Evolutionary conservation across 176 grass and related monocot genomes (phyloP), one percentile per base, ranked within the genome.

Genomic region (Bolboschoenus planiculmis): DNA sequence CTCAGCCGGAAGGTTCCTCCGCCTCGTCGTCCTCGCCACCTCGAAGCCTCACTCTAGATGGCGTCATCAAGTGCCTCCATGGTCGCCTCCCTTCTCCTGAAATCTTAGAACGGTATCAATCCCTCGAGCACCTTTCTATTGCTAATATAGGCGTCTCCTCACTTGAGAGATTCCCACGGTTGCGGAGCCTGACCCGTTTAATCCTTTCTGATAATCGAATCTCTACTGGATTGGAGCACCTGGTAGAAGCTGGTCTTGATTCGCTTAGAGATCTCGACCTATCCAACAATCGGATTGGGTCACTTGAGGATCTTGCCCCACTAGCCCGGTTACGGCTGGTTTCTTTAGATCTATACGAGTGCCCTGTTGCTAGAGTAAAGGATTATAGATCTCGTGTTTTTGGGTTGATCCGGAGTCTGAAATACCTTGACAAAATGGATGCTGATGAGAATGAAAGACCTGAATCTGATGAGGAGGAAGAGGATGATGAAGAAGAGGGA

Each of bases 131-230:
- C 33, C 95, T 97, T 6, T 97, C 95, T 43, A 94, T 97, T 85
- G 95, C 95, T 15, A 91, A 91, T 84, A 56, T 92, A 51, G 94
- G 94, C 43, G 88, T 87, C 31, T 88, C 94, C 4, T 92, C 95
- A 70, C 88, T 97, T 40, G 90, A 90, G 50, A 88, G 90, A 50
- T 97, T 97, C 76, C 92, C 95, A 7, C 90, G 92, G 0, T 87
- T 97, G 64, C 88, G 85, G 51, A 94, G 94, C 85, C 90, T 97
- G 56, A 90, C 87, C 57, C 90, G 95, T 18, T 86, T 97, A 14
- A 94, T 88, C 68, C 87, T 97, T 33, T 97, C 95, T 34, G 95
- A 97, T 89, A 97, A 97, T 83, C 92, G 95, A 62, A 97, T 97
- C 78, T 88, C 92, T 21, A 89, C 88, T 81, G 95, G 95, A 2